Conservation (phyloP, 2,329 filamentous ascomycete genomes). For the Aspergillus japonicus region DNA sequence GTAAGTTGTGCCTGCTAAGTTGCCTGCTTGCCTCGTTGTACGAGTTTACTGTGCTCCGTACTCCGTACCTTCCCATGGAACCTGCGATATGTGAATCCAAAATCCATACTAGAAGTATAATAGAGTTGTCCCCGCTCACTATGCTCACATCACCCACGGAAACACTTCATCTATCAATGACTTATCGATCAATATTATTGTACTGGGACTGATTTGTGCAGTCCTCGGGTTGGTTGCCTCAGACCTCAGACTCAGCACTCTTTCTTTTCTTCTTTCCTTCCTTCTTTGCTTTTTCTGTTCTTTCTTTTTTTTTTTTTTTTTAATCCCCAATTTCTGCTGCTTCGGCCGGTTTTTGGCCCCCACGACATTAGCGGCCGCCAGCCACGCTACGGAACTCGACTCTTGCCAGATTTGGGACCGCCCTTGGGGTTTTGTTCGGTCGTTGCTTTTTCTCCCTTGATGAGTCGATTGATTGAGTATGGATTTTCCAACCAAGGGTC, state of each 20-base stretch:
- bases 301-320: neutral
- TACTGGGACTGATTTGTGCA: neutral
- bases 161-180: neutral
- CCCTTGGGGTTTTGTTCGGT: neutral
- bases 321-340: neutral
- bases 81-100: neutral
- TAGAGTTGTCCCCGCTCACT: neutral
- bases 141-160: neutral
- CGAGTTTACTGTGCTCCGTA: too few species aligned
- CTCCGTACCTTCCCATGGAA: neutral
- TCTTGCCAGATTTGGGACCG: constrained; percentile 8
- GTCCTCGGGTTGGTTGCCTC: neutral
- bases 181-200: neutral
- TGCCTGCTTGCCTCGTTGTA: too few species aligned
- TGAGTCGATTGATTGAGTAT: neutral
- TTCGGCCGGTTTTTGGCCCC: constrained; percentile 16
- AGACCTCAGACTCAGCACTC: neutral
- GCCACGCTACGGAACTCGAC: constrained; percentile 17
- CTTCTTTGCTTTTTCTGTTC: neutral
- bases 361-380: constrained; percentile 16
- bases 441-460: constrained; percentile 1
- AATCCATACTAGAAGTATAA: neutral
- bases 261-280: neutral
- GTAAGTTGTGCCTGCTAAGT: too few species aligned
- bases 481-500: neutral